Evolutionary conservation across 1,139 yeast species (phyloP).

Genomic region (Hyphopichia burtonii): DNA sequence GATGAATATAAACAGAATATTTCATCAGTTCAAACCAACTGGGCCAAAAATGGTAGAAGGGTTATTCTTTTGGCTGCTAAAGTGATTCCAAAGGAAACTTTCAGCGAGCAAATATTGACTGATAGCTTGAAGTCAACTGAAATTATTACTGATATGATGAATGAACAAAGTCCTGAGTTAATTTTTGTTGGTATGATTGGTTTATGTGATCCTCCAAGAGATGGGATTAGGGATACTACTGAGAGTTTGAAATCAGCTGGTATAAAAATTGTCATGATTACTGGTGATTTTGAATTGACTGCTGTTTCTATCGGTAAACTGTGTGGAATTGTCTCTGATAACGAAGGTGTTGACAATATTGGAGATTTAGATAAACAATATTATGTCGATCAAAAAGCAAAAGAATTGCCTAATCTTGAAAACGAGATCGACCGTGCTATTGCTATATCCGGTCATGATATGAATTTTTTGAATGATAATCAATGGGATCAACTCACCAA

Average conservation of each 20-base stretch:
- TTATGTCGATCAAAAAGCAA: conserved; percentile 2
- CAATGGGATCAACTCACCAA: conserved; percentile 41
- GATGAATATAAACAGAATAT: conserved; percentile 15
- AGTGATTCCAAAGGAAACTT: conserved; percentile 13
- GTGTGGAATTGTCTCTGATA: conserved; percentile 38
- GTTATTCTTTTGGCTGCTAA: conserved; percentile 42
- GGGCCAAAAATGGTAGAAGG: conserved; percentile 46
- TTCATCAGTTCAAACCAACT: conserved; percentile 27
- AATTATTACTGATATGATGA: conserved; percentile 1
- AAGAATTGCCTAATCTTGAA: conserved; percentile 4
- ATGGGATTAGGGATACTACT: conserved; percentile 40
- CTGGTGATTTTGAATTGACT: conserved; percentile 56
- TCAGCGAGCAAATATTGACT: not conserved
- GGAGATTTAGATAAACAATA: conserved; percentile 16
- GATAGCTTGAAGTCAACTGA: conserved; percentile 2
- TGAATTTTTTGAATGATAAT: conserved; percentile 32
- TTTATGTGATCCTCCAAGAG: conserved; percentile 52
- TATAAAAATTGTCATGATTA: conserved; percentile 50
- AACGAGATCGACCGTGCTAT: conserved; percentile 21
- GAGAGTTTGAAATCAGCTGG: conserved; percentile 45
- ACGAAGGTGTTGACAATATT: conserved; percentile 23
- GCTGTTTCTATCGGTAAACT: conserved; percentile 51
- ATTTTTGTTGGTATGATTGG: conserved; percentile 46
- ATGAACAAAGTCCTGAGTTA: conserved; percentile 15
- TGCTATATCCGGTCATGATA: conserved; percentile 40